Evolutionary conservation across 495 filamentous ascomycete species (phyloP), one percentile per base, ranked within the genome.

Genomic region (Cenococcum geophilum): DNA sequence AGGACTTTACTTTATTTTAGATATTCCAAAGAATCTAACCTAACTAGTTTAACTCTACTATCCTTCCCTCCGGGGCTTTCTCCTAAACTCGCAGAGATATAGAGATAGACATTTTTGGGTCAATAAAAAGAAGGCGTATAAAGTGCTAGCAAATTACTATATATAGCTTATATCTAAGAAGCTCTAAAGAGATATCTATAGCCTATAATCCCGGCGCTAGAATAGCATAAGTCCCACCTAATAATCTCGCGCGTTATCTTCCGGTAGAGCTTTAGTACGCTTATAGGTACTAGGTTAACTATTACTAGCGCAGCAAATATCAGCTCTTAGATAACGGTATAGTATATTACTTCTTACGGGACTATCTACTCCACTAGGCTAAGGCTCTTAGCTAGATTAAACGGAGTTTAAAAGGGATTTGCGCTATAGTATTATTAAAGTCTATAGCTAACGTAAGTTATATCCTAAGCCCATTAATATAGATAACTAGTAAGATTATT

Each of bases 31-130:
- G 4, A 59, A 74, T 27, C 0, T 40, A 25, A 50, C 55, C 20
- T 20, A 25, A 20, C 71, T 70, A 6, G 55, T 80, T 32, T 69
- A 69, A 18, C 63, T 76, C 1, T 73, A 74, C 50, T 76, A 82
- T 61, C 73, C 69, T 22, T 80, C 78, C 27, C 78, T 82, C 58
- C 76, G 75, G 40, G 78, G 81, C 63, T 81, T 76, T 59, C 72
- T 82, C 18, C 56, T 80, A 43, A 49, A 18, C 21, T n/a, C 14
- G 45, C 12, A 49, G 45, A 16, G 45, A 49, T 49, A 22, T 18
- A 5, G 14, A 5, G 70, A 77, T 60, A 51, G 59, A 34, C 42
- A 51, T 66, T 77, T 78, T 63, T 73, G 68, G 64, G 63, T 79
- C 20, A 64, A 78, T 55, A 71, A 77, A 61, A 62, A 63, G 61